Evolutionary conservation across 78 protist genomes (phyloP).

Genomic region (Fonticula alba): DNA sequence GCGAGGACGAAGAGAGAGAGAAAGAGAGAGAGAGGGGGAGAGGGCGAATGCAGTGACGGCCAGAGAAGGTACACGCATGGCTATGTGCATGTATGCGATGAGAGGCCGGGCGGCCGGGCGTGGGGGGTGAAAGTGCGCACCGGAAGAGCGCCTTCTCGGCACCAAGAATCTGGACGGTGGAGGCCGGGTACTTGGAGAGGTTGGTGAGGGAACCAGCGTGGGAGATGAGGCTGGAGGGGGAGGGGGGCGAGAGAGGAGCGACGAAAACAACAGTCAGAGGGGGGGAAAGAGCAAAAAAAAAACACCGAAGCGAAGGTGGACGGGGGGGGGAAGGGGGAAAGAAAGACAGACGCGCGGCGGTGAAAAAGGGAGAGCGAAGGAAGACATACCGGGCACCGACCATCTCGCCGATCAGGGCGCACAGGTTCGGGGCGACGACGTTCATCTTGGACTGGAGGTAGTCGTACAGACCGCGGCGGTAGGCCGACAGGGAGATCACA

Average conservation of each 20-base stretch:
- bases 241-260: too few relatives aligned
- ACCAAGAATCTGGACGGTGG: slow-evolving; percentile 99
- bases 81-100: background rate
- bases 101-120: background rate
- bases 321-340: background rate
- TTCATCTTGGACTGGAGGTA: slow-evolving; percentile 80
- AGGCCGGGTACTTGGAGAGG: slow-evolving; percentile 98
- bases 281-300: too few relatives aligned
- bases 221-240: slow-evolving; percentile 58
- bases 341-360: slow-evolving; percentile 20
- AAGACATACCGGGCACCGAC: slow-evolving; percentile 57
- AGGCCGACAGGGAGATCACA: slow-evolving; percentile 64
- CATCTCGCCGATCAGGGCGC: slow-evolving; percentile 85
- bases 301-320: too few relatives aligned
- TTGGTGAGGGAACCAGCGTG: slow-evolving; percentile 87
- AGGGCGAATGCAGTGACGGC: background rate
- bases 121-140: background rate
- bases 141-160: slow-evolving; percentile 99
- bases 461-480: slow-evolving; percentile 40
- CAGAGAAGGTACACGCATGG: background rate
- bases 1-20: background rate
- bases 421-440: slow-evolving; percentile 90
- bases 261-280: too few relatives aligned
- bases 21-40: background rate
- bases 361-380: background rate